Base-by-base conservation (phyloP, 1,139 yeast species). In the Yamadazyma epiphylla region DNA sequence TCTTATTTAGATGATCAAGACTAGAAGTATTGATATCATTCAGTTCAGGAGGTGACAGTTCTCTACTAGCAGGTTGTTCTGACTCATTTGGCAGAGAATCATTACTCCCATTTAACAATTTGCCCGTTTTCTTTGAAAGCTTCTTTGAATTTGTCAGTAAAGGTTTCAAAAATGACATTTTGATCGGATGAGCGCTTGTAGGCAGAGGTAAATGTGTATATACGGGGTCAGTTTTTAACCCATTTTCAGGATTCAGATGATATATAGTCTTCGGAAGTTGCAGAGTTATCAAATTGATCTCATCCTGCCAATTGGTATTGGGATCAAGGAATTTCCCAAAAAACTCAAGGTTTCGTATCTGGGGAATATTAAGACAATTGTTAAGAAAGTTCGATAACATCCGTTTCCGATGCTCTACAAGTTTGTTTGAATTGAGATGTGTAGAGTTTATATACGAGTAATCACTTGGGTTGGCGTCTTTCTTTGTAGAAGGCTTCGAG, bases 291-390 rank as follows among this genome's bases (percentile, higher is more conserved):
- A 68, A 44, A 11, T 55, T 39, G 12, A 64, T 65, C 43, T 75
- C 81, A 39, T 68, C 74, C 15, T 66, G 56, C 95, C 95, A 89
- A 46, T 80, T 80, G 3, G 85, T 77, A 42, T 82, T 81, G 5
- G 96, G 95, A 49, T 88, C 95, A 39, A 89, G 58, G 49, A 89
- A 89, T 49, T 82, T 78, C 23, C 77, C 72, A 46, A 86, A 82
- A 29, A 85, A 80, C 22, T 74, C 74, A 32, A 81, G 72, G 26
- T 68, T 68, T 15, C 80, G 60, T 9, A 87, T 64, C 37, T 65
- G 76, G 2, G 67, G 63, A 32, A 80, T 78, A 13, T 63, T 60
- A 35, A 77, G 55, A 50, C 97, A 87, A 39, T 89, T 72, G 49
- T 86, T 86, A 35, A 91, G 63, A 49, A 91, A 91, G 24, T 77